Evolutionary conservation across 75 land plant genomes (phyloP).

Genomic region (Pinus tabuliformis): DNA sequence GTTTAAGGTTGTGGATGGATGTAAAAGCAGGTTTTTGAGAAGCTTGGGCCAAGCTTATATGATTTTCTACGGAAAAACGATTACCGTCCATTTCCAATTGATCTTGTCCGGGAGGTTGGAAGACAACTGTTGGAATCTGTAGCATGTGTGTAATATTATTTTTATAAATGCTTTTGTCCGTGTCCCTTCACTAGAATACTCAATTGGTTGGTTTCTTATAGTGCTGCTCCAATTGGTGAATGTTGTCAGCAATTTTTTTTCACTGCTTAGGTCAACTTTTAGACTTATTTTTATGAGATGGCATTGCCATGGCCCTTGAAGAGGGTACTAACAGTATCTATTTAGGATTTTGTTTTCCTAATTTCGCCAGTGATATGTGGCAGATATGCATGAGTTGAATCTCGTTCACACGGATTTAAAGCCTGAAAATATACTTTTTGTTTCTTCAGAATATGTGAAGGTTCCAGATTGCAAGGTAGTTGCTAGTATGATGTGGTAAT

Average conservation of each 20-base stretch:
- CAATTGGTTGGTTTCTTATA: too few relatives aligned
- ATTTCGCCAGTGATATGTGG: constrained; percentile 18
- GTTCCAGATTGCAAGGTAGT: constrained; percentile 73
- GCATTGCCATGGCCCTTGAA: too few relatives aligned
- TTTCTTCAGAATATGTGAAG: constrained; percentile 61
- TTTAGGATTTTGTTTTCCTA: background rate
- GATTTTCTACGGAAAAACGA: constrained; percentile 78
- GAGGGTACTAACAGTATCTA: too few relatives aligned
- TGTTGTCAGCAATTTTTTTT: too few relatives aligned
- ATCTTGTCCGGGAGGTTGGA: constrained; percentile 85
- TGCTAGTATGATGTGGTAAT: too few relatives aligned
- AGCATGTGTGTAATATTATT: constrained; percentile 70
- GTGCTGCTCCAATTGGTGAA: too few relatives aligned
- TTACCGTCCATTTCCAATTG: constrained; percentile 79
- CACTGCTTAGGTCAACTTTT: too few relatives aligned
- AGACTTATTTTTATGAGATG: too few relatives aligned
- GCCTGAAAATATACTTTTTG: constrained; percentile 91
- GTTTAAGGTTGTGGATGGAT: background rate
- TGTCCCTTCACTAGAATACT: too few relatives aligned
- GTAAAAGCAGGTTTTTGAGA: constrained; percentile 83
- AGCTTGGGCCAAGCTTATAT: constrained; percentile 95
- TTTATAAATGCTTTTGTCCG: constrained; percentile 2
- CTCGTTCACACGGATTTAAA: constrained; percentile 89
- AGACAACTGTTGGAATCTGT: constrained; percentile 87
- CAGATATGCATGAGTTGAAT: constrained; percentile 83